A percentile compares a stretch with the other conserved stretches of the same genome.
Evolutionary conservation across 139 green algal species (phyloP).

Genomic region (Chlorella sp.): DNA sequence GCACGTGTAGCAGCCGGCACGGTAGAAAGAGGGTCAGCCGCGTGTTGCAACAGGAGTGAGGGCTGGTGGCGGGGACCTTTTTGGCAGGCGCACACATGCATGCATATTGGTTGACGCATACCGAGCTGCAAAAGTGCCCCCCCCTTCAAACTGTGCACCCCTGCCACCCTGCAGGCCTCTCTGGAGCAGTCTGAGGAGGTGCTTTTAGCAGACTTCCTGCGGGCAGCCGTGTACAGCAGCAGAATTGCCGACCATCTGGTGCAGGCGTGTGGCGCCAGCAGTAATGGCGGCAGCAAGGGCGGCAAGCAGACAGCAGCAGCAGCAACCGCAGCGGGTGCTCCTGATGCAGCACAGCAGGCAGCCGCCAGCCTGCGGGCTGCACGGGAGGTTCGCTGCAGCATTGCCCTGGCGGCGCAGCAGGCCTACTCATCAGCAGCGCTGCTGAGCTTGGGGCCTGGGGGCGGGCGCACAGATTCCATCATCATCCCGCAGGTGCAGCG

Average conservation of each 20-base stretch:
- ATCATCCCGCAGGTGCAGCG: background rate
- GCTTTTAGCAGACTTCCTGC: conserved; percentile 19
- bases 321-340: background rate
- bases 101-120: background rate
- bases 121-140: background rate
- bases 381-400: background rate
- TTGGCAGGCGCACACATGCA: background rate
- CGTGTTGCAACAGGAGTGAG: background rate
- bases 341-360: background rate
- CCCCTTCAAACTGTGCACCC: background rate
- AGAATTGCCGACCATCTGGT: background rate
- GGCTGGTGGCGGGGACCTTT: background rate
- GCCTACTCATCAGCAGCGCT: too few species aligned
- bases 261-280: too few species aligned
- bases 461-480: background rate
- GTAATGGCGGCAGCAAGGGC: too few species aligned
- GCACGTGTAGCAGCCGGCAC: background rate
- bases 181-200: background rate
- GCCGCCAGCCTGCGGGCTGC: background rate
- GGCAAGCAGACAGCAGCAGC: background rate
- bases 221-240: background rate
- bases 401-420: background rate
- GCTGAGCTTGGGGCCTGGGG: background rate
- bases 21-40: too few species aligned
- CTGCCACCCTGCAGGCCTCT: background rate